These are phyloP conservation scores for Flaveria robusta DNA, from an alignment of 129 eudicot species.

Conservation along the genomic window DNA sequence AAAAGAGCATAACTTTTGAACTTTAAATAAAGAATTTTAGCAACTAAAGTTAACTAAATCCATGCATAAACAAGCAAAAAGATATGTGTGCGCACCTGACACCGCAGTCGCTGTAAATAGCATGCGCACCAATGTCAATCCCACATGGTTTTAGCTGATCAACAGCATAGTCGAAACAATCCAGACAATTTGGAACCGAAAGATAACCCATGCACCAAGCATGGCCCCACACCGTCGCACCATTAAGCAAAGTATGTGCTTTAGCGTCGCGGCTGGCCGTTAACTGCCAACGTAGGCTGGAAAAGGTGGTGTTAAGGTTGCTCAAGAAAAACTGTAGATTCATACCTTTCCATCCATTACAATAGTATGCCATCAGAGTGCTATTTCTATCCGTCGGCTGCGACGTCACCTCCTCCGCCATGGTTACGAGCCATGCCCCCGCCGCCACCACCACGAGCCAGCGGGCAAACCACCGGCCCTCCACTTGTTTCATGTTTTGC, in stretches of 20 bases:
- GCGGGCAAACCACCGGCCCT: too few species aligned
- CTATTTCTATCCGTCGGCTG: conserved; percentile 45
- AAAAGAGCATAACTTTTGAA: too few species aligned
- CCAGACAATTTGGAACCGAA: conserved; percentile 47
- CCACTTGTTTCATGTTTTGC: conserved; percentile 12
- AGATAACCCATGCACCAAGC: conserved; percentile 66
- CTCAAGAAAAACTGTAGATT: conserved; percentile 30
- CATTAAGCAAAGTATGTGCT: conserved; percentile 45
- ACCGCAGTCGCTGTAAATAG: conserved; percentile 60
- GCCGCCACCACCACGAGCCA: neutral
- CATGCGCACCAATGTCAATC: conserved; percentile 71
- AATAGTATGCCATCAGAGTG: conserved; percentile 41
- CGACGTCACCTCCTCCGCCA: conserved; percentile 31
- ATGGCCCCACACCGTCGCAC: conserved; percentile 62
- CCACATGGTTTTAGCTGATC: conserved; percentile 50
- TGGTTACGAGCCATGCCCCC: conserved; percentile 4
- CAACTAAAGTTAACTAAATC: too few species aligned
- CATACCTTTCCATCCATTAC: conserved; percentile 47
- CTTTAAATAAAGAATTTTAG: too few species aligned
- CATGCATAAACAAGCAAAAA: too few species aligned
- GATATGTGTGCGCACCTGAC: conserved; percentile 42
- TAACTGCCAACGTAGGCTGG: conserved; percentile 50
- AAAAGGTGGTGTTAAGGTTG: conserved; percentile 56
- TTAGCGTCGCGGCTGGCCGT: conserved; percentile 39
- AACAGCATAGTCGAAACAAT: conserved; percentile 59